These are phyloP conservation scores for Thecaphora thlaspeos DNA, from an alignment of 1,284 basidiomycete species.

Conservation along the genomic window DNA sequence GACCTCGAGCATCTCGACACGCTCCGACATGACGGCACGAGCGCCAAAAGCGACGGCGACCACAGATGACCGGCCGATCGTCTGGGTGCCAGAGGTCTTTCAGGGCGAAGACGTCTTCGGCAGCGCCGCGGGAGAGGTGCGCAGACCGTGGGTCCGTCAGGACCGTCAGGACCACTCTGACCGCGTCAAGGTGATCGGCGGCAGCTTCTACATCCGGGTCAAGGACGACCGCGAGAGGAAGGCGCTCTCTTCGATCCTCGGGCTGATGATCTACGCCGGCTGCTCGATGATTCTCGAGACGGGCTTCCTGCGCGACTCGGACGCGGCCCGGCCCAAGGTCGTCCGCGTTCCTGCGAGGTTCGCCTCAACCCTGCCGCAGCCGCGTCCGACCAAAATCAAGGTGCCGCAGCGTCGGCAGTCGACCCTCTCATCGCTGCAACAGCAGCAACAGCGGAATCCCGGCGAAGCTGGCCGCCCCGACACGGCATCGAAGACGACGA, in stretches of 20 bases:
- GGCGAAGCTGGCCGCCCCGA: constrained; percentile 9
- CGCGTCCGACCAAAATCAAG: background rate
- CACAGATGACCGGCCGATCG: constrained; percentile 5
- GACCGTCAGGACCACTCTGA: constrained; percentile 12
- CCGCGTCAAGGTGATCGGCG: constrained; percentile 33
- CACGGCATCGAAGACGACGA: no score
- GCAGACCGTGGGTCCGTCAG: background rate
- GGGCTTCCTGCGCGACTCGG: constrained; percentile 39
- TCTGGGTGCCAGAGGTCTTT: constrained; percentile 34
- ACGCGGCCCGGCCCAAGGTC: constrained; percentile 29
- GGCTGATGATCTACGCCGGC: constrained; percentile 35
- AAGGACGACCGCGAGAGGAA: constrained; percentile 16
- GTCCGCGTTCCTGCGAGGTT: constrained; percentile 22
- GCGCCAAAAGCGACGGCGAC: constrained; percentile 2
- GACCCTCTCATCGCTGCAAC: constrained; percentile 6
- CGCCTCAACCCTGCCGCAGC: constrained; percentile 11
- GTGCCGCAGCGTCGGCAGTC: constrained; percentile 1
- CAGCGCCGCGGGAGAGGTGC: background rate
- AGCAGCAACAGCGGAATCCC: constrained; percentile 3
- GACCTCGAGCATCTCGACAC: constrained; percentile 22
- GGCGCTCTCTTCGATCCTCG: constrained; percentile 18
- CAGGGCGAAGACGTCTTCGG: constrained; percentile 32
- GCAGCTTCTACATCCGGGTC: constrained; percentile 36
- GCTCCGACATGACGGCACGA: constrained; percentile 33
- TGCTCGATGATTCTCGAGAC: constrained; percentile 49